phyloP scores from a whole-genome alignment of 345 rosid species.

The Camelina neglecta region DNA sequence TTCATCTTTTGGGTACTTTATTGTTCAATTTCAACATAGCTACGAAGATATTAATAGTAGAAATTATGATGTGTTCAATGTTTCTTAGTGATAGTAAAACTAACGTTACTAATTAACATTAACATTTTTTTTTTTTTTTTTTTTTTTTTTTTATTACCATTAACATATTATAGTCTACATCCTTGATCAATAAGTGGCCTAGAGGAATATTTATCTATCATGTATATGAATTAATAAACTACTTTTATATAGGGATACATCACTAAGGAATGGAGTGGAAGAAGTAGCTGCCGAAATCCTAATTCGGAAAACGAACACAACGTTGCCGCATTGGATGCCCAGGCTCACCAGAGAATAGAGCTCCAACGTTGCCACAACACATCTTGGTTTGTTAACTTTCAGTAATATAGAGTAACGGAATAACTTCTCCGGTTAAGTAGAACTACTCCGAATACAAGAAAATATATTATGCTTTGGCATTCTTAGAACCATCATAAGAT shows the following conservation, averaged over 20 bases:
- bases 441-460: constrained; percentile 16
- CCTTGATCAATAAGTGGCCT: background rate
- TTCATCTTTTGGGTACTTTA: constrained; percentile 56
- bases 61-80: background rate
- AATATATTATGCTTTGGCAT: background rate
- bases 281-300: constrained; percentile 18
- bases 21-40: background rate
- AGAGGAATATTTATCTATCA: background rate
- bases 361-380: background rate
- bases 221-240: background rate
- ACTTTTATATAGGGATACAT: constrained; percentile 21
- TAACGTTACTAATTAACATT: background rate
- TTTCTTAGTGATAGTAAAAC: background rate
- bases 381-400: constrained; percentile 26
- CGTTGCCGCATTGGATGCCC: constrained; percentile 45
- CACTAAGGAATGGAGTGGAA: constrained; percentile 12
- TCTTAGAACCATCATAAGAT: background rate
- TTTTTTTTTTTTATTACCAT: background rate
- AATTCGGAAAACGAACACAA: constrained; percentile 11
- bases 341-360: constrained; percentile 24
- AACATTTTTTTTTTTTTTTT: background rate
- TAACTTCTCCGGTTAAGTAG: constrained; percentile 17
- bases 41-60: background rate
- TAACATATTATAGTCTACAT: constrained; percentile 1
- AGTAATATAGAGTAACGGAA: constrained; percentile 10